Evolutionary conservation across 2,329 filamentous ascomycete genomes (phyloP), one percentile per base, ranked within the genome.

Genomic region (Shiraia bambusicola): DNA sequence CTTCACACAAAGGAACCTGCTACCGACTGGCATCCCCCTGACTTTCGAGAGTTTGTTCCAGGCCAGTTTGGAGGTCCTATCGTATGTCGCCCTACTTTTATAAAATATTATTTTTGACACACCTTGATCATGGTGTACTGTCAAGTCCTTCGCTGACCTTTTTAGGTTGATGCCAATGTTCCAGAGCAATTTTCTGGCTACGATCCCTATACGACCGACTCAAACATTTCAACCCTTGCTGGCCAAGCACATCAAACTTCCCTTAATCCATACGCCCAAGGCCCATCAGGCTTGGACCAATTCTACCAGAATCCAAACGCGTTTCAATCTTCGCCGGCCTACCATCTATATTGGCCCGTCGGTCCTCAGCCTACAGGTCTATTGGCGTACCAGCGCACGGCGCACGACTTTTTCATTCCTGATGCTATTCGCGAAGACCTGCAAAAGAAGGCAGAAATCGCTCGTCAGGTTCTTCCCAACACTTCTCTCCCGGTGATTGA

Each of bases 381-480:
- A 22, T 76, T 87, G 52, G 83, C 86, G 2, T 95, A 95, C 62
- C 92, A 98, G 65, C 83, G 88, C 45, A 84, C 86, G 42, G 83
- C 88, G 2, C 88, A 94, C 61, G 91, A 97, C 62, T 88, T 97
- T 52, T 98, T 98, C 68, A 80, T 97, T 29, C 83, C 89, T 1
- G 91, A 95, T 59, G 84, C 88, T 45, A 70, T 95, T 6, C 81
- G 93, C 40, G 88, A 96, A 70, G 90, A 96, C 24, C 72, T 95
- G 49, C 89, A 95, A 62, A 89, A 87, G 70, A 95, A 92, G 70
- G 78, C 86, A 1, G 91, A 95, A 59, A 88, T 92, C 19, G 82
- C 88, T 4, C 77, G 88, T 39, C 92, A 96, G 66, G 85, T 88
- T 6, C 81, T 96, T 53, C 87, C 89, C 28, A 94, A 82, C 58